Conservation (phyloP, 2,329 filamentous ascomycete species). For the Beauveria sp. region DNA sequence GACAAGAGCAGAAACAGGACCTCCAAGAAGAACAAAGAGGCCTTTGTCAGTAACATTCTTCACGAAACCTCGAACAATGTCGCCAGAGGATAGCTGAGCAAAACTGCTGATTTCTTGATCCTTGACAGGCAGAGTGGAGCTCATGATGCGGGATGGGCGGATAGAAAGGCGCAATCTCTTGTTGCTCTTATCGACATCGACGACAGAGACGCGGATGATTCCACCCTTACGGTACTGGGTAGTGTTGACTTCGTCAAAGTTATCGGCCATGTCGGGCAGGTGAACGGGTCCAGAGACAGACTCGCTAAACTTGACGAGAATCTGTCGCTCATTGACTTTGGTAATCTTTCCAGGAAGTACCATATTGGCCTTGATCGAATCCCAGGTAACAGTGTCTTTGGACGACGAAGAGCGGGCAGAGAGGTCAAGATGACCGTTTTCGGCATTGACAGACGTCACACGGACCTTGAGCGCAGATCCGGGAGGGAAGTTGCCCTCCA, state of each 20-base stretch:
- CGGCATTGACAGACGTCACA: conserved; percentile 65
- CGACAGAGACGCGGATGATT: conserved; percentile 77
- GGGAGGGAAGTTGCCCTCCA: conserved; percentile 74
- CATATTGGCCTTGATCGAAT: conserved; percentile 68
- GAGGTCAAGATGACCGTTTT: conserved; percentile 72
- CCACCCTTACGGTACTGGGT: conserved; percentile 74
- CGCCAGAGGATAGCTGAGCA: conserved; percentile 65
- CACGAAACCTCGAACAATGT: conserved; percentile 83
- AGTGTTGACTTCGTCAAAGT: conserved; percentile 75
- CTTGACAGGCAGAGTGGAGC: conserved; percentile 70
- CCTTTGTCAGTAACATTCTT: conserved; percentile 86
- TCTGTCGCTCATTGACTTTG: conserved; percentile 73
- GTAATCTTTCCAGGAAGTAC: conserved; percentile 78
- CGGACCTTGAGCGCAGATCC: conserved; percentile 81
- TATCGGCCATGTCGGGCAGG: conserved; percentile 76
- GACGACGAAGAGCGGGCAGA: conserved; percentile 60
- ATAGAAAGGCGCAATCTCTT: conserved; percentile 78
- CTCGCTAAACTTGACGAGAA: conserved; percentile 81
- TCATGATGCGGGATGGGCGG: conserved; percentile 81
- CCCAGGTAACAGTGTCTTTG: conserved; percentile 50
- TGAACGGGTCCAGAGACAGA: conserved; percentile 71
- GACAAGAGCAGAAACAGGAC: conserved; percentile 73
- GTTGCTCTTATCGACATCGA: conserved; percentile 72
- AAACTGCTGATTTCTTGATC: conserved; percentile 71
- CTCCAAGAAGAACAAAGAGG: conserved; percentile 77